Conservation (phyloP, 2,329 filamentous ascomycete genomes). For the Cladosporium sp. region DNA sequence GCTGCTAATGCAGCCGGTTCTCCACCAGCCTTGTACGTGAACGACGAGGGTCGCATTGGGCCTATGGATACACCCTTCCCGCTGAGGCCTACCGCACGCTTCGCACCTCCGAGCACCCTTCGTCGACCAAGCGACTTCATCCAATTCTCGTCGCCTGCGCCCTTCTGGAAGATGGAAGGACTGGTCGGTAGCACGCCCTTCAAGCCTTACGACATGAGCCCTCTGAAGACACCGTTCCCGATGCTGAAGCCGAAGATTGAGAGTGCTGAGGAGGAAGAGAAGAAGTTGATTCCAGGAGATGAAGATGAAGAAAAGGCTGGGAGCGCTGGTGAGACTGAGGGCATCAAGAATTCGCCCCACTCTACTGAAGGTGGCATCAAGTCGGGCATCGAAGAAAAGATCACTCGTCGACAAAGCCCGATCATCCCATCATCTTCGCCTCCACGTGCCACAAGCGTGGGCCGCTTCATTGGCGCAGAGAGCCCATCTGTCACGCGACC, state of each 20-base stretch:
- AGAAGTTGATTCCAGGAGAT: conserved; percentile 29
- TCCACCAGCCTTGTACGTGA: conserved; percentile 42
- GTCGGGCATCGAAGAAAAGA: conserved; percentile 25
- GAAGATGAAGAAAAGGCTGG: conserved; percentile 23
- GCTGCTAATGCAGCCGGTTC: conserved; percentile 41
- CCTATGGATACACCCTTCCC: conserved; percentile 42
- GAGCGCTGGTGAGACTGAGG: background rate
- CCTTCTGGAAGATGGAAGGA: conserved; percentile 86
- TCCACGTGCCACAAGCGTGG: conserved; percentile 11
- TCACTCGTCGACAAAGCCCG: conserved; percentile 32
- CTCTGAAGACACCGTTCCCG: conserved; percentile 42
- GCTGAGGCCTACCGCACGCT: conserved; percentile 55
- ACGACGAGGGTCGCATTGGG: conserved; percentile 39
- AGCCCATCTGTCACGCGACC: conserved; percentile 16
- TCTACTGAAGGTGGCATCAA: conserved; percentile 1
- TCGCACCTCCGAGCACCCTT: conserved; percentile 78
- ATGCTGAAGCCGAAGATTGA: conserved; percentile 32
- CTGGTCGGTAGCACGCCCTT: conserved; percentile 70
- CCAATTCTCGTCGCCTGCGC: conserved; percentile 80
- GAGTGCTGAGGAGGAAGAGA: conserved; percentile 27
- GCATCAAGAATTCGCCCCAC: conserved; percentile 15
- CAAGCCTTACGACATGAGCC: conserved; percentile 43
- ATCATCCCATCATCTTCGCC: conserved; percentile 34
- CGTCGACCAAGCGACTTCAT: conserved; percentile 83
- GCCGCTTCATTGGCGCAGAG: conserved; percentile 15